Conservation (phyloP, 495 filamentous ascomycete genomes). For the Lentithecium fluviatile region DNA sequence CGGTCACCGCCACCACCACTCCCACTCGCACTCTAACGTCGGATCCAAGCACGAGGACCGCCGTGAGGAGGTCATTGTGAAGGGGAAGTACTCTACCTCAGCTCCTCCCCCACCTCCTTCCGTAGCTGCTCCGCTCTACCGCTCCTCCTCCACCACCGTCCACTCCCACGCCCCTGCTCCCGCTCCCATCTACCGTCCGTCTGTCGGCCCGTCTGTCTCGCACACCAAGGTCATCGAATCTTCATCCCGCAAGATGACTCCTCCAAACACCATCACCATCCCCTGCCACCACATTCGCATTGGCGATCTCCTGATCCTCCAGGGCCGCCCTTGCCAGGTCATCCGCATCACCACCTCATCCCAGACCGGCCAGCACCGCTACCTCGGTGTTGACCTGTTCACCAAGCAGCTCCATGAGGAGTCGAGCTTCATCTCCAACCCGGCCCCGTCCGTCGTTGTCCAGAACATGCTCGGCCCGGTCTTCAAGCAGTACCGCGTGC, state of each 20-base stretch:
- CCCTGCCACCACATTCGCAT: conserved; percentile 99
- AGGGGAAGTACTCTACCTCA: conserved; percentile 41
- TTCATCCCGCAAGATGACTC: conserved; percentile 39
- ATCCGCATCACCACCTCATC: conserved; percentile 98
- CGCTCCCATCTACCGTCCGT: conserved; percentile 26
- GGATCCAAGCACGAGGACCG: conserved; percentile 33
- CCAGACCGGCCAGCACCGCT: conserved; percentile 98
- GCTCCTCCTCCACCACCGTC: conserved; percentile 27
- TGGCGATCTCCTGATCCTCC: conserved; percentile 97
- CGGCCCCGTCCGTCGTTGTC: conserved; percentile 90
- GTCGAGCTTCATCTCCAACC: conserved; percentile 96
- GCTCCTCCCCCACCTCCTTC: conserved; percentile 12
- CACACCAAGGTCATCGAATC: not conserved
- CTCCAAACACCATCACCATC: conserved; percentile 90
- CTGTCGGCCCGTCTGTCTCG: conserved; percentile 8
- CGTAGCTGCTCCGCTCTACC: conserved; percentile 11
- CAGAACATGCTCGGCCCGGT: conserved; percentile 99
- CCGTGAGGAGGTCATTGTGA: conserved; percentile 43
- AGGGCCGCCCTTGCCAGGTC: conserved; percentile 99
- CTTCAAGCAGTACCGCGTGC: conserved; percentile 99
- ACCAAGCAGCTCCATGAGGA: conserved; percentile 99
- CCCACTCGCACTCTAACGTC: conserved; percentile 28
- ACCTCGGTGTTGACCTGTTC: conserved; percentile 99
- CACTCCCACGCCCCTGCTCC: conserved; percentile 19
- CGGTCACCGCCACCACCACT: conserved; percentile 47